Percentiles rank a stretch among this genome's conserved stretches.
phyloP scores from a whole-genome alignment of 768 basidiomycete species.

The Calocera viscosa region DNA sequence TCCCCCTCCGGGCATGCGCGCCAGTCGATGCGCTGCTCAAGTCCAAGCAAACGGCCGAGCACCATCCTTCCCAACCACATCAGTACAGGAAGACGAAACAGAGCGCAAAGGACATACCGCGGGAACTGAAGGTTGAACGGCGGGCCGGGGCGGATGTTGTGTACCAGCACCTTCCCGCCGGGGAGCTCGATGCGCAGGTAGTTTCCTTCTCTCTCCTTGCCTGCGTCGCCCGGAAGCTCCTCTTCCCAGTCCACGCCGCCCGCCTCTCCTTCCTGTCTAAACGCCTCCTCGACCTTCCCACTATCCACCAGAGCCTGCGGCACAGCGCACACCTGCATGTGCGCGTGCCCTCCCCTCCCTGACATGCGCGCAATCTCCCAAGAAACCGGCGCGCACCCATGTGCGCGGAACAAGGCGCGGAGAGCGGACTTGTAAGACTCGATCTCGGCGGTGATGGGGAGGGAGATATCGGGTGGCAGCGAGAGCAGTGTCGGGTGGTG shows the following conservation, averaged over 20 bases:
- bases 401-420: slow-evolving; percentile 54
- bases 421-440: slow-evolving; percentile 75
- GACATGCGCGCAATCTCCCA: slow-evolving; percentile 81
- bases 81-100: not conserved
- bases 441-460: slow-evolving; percentile 68
- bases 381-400: slow-evolving; percentile 53
- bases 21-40: slow-evolving; percentile 80
- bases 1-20: slow-evolving; percentile 73
- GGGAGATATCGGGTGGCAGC: slow-evolving; percentile 64
- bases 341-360: slow-evolving; percentile 86
- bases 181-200: slow-evolving; percentile 92
- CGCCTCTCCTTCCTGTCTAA: slow-evolving; percentile 53
- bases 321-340: slow-evolving; percentile 71
- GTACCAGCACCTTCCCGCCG: slow-evolving; percentile 70
- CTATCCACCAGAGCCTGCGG: slow-evolving; percentile 45
- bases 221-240: slow-evolving; percentile 31
- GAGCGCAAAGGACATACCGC: slow-evolving; percentile 43
- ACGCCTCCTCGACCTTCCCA: slow-evolving; percentile 50
- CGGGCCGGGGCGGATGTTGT: slow-evolving; percentile 62
- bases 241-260: slow-evolving; percentile 63
- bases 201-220: slow-evolving; percentile 36
- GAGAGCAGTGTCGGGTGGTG: slow-evolving; percentile 82
- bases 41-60: slow-evolving; percentile 59
- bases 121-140: slow-evolving; percentile 90
- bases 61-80: slow-evolving; percentile 47